Base-by-base conservation (phyloP, 2,329 filamentous ascomycete genomes). In the Beauveria rudraprayagi region DNA sequence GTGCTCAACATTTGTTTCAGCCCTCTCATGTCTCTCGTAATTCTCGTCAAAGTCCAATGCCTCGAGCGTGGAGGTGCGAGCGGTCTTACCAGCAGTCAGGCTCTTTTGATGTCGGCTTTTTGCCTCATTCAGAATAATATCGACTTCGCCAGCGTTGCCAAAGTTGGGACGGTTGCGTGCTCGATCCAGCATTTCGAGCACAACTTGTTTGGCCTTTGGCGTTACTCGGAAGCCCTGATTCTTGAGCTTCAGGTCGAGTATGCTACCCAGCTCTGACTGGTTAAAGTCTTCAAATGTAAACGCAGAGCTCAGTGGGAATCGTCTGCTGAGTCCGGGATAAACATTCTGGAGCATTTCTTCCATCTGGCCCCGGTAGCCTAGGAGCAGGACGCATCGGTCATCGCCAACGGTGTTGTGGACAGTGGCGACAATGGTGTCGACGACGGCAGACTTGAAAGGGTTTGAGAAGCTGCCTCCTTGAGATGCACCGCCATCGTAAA, bases 381-480 rank as follows among this genome's bases (percentile, higher is more conserved):
- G 75, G 0, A 92, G 75, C 0, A 92, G 75, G 0, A 92, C 86
- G 63, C 87, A 91, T 3, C 87, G 81, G 69, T 92, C 87, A 30
- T 91, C 88, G 0, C 87, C 86, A 0, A 86, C 83, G 0, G 80
- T 80, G 63, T 82, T 87, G 62, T 92, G 88, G 0, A 92, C 82
- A 65, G 90, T 85, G 0, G 87, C 85, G 0, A 91, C 89, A 14
- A 91, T 85, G 0, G 87, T 91, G 65, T 92, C 89, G 3, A 91
- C 78, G 1, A 90, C 86, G 0, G 84, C 86, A 0, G 77, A 80
- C 68, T 83, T 87, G 73, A 74, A 91, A 0, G 73, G 69, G 16
- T 76, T 74, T 0, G 62, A 64, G 0, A 58, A 63, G 3, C 56
- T 37, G 16, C 66, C 66, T 0, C 66, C 70, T 56, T 56, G 34